phyloP scores from a whole-genome alignment of 1,139 yeast species.

The Ogataea hybrid region DNA sequence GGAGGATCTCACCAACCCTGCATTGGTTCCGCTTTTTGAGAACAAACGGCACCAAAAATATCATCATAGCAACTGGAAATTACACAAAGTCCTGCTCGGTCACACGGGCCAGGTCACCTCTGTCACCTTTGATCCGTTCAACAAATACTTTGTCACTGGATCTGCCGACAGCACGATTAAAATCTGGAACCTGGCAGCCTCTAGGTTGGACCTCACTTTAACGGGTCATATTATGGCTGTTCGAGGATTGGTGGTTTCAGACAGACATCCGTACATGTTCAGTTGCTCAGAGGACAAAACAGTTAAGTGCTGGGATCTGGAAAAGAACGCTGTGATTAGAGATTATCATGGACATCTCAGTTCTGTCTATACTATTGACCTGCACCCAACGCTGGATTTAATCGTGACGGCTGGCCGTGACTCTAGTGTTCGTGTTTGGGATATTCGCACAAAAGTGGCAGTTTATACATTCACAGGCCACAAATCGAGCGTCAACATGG shows the following conservation, averaged over 20 bases:
- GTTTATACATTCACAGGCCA: slow-evolving; percentile 84
- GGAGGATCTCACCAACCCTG: slow-evolving; percentile 5
- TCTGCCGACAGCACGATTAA: slow-evolving; percentile 86
- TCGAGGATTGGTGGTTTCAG: slow-evolving; percentile 69
- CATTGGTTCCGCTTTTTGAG: slow-evolving; percentile 26
- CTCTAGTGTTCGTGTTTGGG: slow-evolving; percentile 89
- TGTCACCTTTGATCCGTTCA: slow-evolving; percentile 78
- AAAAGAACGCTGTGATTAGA: slow-evolving; percentile 74
- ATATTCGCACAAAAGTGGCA: slow-evolving; percentile 74
- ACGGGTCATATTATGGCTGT: slow-evolving; percentile 94
- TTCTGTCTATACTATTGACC: slow-evolving; percentile 77
- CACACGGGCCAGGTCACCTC: slow-evolving; percentile 93
- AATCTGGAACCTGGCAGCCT: slow-evolving; percentile 85
- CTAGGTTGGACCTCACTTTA: slow-evolving; percentile 66
- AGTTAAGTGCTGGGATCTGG: slow-evolving; percentile 95
- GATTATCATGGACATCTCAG: slow-evolving; percentile 94
- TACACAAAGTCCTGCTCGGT: slow-evolving; percentile 76
- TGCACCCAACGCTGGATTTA: slow-evolving; percentile 85
- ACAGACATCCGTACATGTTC: slow-evolving; percentile 81
- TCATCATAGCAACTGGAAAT: slow-evolving; percentile 68
- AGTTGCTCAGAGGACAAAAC: slow-evolving; percentile 93
- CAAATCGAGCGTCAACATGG: slow-evolving; percentile 67
- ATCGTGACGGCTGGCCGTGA: slow-evolving; percentile 93
- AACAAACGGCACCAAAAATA: slow-evolving; percentile 28
- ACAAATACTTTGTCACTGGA: slow-evolving; percentile 91